Conservation (phyloP, 768 basidiomycete species). For the Termitomyces sp. region DNA sequence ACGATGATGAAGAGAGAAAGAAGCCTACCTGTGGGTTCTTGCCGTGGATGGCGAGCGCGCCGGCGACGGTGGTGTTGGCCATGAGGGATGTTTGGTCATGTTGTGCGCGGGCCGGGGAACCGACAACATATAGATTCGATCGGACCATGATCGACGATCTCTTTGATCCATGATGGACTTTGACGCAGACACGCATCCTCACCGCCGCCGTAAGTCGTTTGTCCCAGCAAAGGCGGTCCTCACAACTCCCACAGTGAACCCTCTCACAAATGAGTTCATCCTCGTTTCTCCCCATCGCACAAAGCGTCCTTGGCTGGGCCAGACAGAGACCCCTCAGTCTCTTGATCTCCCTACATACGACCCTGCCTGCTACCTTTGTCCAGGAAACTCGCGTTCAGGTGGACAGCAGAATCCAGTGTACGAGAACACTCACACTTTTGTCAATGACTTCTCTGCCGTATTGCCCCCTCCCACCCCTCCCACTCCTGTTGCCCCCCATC, state of each 20-base stretch:
- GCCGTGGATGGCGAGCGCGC: constrained; percentile 89
- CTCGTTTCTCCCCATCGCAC: constrained; percentile 89
- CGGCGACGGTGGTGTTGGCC: constrained; percentile 91
- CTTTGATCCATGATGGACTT: constrained; percentile 31
- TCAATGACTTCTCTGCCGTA: constrained; percentile 83
- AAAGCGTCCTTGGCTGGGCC: constrained; percentile 90
- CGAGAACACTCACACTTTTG: constrained; percentile 64
- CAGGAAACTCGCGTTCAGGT: constrained; percentile 75
- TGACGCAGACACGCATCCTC: constrained; percentile 61
- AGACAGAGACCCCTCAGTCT: constrained; percentile 64
- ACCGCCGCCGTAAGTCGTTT: constrained; percentile 58
- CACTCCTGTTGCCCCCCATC: constrained; percentile 51
- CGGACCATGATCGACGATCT: not conserved
- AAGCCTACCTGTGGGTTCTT: constrained; percentile 87
- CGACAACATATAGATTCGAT: not conserved
- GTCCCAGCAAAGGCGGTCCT: not conserved
- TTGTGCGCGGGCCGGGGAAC: constrained; percentile 2
- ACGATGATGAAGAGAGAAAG: not conserved
- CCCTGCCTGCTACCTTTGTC: constrained; percentile 81
- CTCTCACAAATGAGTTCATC: constrained; percentile 70
- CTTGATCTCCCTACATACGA: constrained; percentile 61
- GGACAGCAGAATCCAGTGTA: constrained; percentile 69
- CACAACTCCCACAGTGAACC: constrained; percentile 58
- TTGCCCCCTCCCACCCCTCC: constrained; percentile 59
- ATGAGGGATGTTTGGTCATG: constrained; percentile 38